Conservation (phyloP, 441 rosid species). For the Pelargonium citronellum region DNA sequence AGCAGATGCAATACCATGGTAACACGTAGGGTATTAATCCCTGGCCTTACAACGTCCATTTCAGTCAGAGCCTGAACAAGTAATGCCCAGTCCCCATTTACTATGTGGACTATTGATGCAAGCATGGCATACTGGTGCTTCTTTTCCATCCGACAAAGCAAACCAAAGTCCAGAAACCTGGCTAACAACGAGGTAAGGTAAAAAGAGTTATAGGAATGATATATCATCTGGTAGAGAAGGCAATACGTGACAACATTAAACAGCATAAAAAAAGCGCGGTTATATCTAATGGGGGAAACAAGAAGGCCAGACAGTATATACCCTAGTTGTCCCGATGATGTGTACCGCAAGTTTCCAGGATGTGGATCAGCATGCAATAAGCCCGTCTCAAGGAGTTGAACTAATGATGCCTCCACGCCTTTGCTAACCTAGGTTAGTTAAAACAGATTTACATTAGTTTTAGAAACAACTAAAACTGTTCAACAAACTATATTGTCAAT, state of each 20-base stretch:
- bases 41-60: conserved; percentile 87
- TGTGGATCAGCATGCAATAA: conserved; percentile 97
- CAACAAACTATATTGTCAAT: background rate
- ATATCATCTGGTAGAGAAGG: conserved; percentile 13
- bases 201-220: background rate
- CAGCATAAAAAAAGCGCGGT: conserved; percentile 15
- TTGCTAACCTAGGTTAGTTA: conserved; percentile 57
- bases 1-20: conserved; percentile 51
- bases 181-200: background rate
- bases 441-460: background rate
- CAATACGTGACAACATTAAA: conserved; percentile 19
- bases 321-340: conserved; percentile 80
- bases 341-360: conserved; percentile 90
- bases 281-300: conserved; percentile 16
- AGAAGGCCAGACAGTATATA: conserved; percentile 27
- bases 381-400: conserved; percentile 94
- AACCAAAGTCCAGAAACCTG: conserved; percentile 93
- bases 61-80: conserved; percentile 73
- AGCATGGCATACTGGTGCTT: conserved; percentile 92
- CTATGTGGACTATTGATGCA: conserved; percentile 86
- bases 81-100: conserved; percentile 82
- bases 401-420: conserved; percentile 85
- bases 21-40: conserved; percentile 59
- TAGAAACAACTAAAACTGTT: background rate
- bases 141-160: conserved; percentile 88